Base-by-base conservation (phyloP, 306 rosid species). In the Hippophae gyantsensis region DNA sequence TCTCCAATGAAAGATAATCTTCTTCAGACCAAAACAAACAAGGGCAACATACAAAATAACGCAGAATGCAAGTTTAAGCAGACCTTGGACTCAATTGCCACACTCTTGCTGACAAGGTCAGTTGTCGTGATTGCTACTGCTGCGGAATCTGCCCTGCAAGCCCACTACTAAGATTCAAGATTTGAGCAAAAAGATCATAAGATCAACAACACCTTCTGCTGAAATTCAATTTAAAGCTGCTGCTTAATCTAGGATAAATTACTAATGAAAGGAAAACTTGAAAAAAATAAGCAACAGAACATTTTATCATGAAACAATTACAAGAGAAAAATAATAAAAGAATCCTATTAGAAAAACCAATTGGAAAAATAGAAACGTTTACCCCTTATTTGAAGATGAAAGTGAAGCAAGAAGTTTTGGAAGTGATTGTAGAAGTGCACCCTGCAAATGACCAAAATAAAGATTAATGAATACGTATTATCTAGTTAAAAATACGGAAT, bases 91-190 rank as follows among this genome's bases (percentile, higher is more conserved):
- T 87, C 95, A 44, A 92, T 75, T 62, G 98, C 96, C 74, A 92
- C 85, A 45, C 96, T 92, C 87, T 92, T 92, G 83, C 86, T 85
- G 53, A 85, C 98, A 54, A 92, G 95, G 74, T 92, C 98, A 5
- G 96, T 92, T 0, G 98, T 92, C 23, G 96, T 92, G 65, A 92
- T 87, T 49, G 98, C 98, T 63, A 92, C 96, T 13, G 98, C 96
- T 55, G 98, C 95, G 60, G 80, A 60, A 72, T 83, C 95, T 68
- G 95, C 96, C 81, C 96, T 90, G 89, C 67, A 74, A 47, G 62
- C 52, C 69, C 65, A 60, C 80, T 51, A 58, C 76, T 78, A 69
- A 63, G 68, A 69, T 71, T 84, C 59, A 58, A 63, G 60, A 57
- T 13, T 52, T 4, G 41, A 18, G 9, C 26, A 54, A 10, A 25